Evolutionary conservation across 257 asterid genomes (phyloP), one percentile per base, ranked within the genome.

Genomic region (Ligustrum vulgare): DNA sequence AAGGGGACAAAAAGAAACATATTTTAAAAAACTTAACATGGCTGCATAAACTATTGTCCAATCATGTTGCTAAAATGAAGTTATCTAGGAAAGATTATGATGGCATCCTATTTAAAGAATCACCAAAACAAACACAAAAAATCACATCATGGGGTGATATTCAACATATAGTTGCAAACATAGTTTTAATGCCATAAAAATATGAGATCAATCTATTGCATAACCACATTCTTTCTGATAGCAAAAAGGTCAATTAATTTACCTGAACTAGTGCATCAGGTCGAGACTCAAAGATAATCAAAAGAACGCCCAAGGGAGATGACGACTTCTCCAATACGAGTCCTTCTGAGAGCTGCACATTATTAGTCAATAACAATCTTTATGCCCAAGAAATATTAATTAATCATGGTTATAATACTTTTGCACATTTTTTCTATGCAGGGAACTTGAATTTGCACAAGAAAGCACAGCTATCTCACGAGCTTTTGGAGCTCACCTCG

Each of bases 191-290:
- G 20, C 5, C 2, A 49, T 13, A 49, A 16, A 49, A 4, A 7
- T 49, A 49, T 49, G 58, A 49, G 20, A 49, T 16, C 58, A 49
- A 8, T 13, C 58, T 49, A 49, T n/a, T 49, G 60, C 10, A 5
- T 49, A 18, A 49, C 60, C 60, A 13, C 60, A 15, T 16, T 13
- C 20, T 16, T 49, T 49, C 22, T 13, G 60, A 1, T 4, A 12
- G 4, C 16, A n/a, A 49, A 49, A 49, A 49, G 60, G 60, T 49
- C 20, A 15, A 15, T 49, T 49, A n/a, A 49, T 47, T 37, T 87
- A 91, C 97, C 92, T 91, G 97, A 78, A 91, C 94, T 71, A 91
- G 82, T 5, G 97, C 97, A 72, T 91, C 97, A 3, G 97, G 97
- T 36, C 96, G 93, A 13, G 97, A 90, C 87, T 91, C 97, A 69